Evolutionary conservation across 345 rosid genomes (phyloP), one percentile per base, ranked within the genome.

Genomic region (Lepidium aucheri): DNA sequence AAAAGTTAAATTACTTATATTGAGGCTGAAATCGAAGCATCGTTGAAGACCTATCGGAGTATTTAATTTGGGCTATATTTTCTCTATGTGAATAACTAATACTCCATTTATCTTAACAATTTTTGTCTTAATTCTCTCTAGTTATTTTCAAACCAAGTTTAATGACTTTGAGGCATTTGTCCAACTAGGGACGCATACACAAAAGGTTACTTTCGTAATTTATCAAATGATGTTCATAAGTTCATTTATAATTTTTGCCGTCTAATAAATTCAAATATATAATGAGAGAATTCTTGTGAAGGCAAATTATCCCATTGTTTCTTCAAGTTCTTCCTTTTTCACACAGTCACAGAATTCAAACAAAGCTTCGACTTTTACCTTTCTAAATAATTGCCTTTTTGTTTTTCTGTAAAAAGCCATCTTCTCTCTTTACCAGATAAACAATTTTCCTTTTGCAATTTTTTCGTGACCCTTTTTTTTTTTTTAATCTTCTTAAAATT

Each of bases 261-360:
- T 56, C 66, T 38, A 32, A 65, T 46, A 69, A 78, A 78, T 58
- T 20, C 22, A 20, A 20, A 20, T 20, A 20, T 20, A 20, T 10
- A 6, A 55, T 67, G 67, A 60, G 38, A 62, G 57, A 20, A 63
- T 62, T 52, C 65, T 54, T 72, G 76, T 65, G 71, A 76, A 77
- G 72, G 64, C 56, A 77, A 80, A 63, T 79, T 80, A 80, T 81
- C 80, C 63, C 45, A 76, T 76, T 73, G 80, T 75, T 73, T 77
- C 69, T 77, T 77, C 74, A 81, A 74, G n/a, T 72, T 67, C 77
- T 42, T 42, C 13, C 13, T 24, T 11, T 10, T 60, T 11, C 59
- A 28, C 53, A 36, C 57, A 28, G 32, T 15, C 53, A 45, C 46
- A 28, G 10, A 36, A 3, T 9, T 22, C 10, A 51, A 41, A 2